phyloP scores from a whole-genome alignment of 2,329 filamentous ascomycete genomes.

The Fusarium sp. region DNA sequence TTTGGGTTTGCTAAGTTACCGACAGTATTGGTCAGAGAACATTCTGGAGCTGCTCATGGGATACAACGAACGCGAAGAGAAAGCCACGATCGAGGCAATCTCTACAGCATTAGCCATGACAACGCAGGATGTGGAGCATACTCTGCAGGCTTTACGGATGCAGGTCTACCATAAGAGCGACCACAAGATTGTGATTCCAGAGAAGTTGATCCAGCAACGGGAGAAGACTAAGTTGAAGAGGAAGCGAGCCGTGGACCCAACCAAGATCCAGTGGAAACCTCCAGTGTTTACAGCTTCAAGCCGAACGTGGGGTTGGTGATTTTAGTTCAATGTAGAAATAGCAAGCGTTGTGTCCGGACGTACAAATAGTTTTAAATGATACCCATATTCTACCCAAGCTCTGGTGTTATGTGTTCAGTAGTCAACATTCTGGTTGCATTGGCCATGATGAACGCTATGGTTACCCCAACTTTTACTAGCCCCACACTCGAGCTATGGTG shows the following conservation, averaged over 20 bases:
- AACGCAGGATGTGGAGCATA: constrained; percentile 96
- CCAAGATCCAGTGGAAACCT: constrained; percentile 91
- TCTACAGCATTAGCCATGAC: constrained; percentile 89
- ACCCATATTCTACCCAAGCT: constrained; percentile 18
- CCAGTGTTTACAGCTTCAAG: constrained; percentile 91
- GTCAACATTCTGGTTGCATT: too few relatives aligned
- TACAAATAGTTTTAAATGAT: constrained; percentile 34
- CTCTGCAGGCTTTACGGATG: constrained; percentile 93
- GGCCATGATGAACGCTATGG: neutral
- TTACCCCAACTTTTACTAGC: constrained; percentile 15
- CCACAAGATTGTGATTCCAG: constrained; percentile 93
- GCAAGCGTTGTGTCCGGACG: constrained; percentile 7
- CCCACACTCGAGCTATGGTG: constrained; percentile 18
- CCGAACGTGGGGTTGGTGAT: constrained; percentile 94
- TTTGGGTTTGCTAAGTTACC: constrained; percentile 90
- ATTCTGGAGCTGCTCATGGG: constrained; percentile 88
- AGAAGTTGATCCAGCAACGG: constrained; percentile 80
- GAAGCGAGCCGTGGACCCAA: constrained; percentile 79
- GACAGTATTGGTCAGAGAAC: constrained; percentile 97
- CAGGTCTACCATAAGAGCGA: constrained; percentile 95
- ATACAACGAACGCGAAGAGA: constrained; percentile 73
- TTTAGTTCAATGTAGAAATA: neutral
- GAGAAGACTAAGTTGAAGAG: constrained; percentile 85
- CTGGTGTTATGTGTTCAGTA: too few relatives aligned
- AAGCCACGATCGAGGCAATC: constrained; percentile 87